phyloP scores from a whole-genome alignment of 2,329 filamentous ascomycete species.

The Lecanosticta acicola region DNA sequence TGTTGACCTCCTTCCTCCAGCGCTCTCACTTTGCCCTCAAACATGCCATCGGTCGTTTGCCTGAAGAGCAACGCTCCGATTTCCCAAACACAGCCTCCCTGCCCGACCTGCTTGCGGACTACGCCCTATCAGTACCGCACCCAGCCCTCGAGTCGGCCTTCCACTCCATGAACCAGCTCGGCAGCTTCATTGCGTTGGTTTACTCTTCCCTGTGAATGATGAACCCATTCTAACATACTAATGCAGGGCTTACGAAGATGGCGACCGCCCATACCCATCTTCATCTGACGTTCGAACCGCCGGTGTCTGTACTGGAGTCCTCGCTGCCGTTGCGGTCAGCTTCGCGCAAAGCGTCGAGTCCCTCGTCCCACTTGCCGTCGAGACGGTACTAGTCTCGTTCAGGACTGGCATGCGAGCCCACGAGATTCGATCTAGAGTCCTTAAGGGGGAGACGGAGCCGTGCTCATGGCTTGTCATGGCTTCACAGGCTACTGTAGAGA shows the following conservation, averaged over 20 bases:
- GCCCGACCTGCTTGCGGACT: neutral
- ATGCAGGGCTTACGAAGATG: neutral
- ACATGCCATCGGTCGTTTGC: neutral
- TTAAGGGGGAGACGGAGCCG: neutral
- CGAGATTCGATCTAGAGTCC: slow-evolving; percentile 9
- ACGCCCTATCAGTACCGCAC: neutral
- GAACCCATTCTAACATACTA: too few species aligned
- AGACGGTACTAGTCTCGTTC: slow-evolving; percentile 41
- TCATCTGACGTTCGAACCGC: neutral
- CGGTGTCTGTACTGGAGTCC: slow-evolving; percentile 22
- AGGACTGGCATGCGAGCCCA: slow-evolving; percentile 40
- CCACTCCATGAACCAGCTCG: neutral
- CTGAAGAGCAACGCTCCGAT: neutral
- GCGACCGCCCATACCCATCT: neutral
- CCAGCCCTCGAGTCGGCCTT: neutral
- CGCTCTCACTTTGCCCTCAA: neutral
- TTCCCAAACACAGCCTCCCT: neutral
- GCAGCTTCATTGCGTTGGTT: neutral
- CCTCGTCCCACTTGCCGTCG: slow-evolving; percentile 15
- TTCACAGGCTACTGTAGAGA: neutral
- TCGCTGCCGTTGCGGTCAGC: slow-evolving; percentile 22
- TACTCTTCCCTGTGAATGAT: neutral
- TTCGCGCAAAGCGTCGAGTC: slow-evolving; percentile 11
- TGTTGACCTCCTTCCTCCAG: neutral
- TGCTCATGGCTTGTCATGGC: neutral